Evolutionary conservation across 371 early-diverging fungal genomes (phyloP), one percentile per base, ranked within the genome.

Genomic region (Mucor piriformis): DNA sequence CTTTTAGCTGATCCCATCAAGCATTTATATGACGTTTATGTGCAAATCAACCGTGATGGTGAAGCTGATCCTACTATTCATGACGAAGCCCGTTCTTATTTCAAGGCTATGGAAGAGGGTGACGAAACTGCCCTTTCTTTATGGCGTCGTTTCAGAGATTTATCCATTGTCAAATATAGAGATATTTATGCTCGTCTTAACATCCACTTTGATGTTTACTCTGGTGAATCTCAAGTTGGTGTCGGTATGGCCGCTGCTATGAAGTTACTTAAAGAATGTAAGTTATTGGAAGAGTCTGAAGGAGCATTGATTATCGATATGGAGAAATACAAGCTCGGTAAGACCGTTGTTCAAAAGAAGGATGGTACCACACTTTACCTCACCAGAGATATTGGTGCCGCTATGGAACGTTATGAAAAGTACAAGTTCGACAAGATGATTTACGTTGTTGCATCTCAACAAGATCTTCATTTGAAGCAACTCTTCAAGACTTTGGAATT

Each of bases 361-460:
- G 99, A 99, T 77, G 99, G 99, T 48, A 91, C 96, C 1, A 91
- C 99, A 3, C 87, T 99, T 15, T 99, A 99, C 74, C 83, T 98
- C 24, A 97, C 99, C 44, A 91, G 99, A 70, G 99, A 99, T 81
- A 92, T 99, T 70, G 99, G 97, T 56, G 98, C 99, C 52, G 98
- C 98, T 48, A 84, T 88, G 64, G 93, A 96, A 73, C 92, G 99
- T 69, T 87, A 93, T 58, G 89, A 93, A 57, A 83, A 80, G 59
- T 96, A 92, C 82, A 81, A 93, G 57, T 97, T 98, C 74, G 94
- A 97, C 72, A 86, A 92, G 76, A 90, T 97, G 86, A 87, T 94
- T 71, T 99, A 99, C 70, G 93, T 99, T 46, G 96, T 99, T 42
- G 95, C 93, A 24, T 87, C 88, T 35, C 96, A 97, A 70, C 99